Evolutionary conservation across 2,329 filamentous ascomycete species (phyloP).

Genomic region (Fusarium sp.): DNA sequence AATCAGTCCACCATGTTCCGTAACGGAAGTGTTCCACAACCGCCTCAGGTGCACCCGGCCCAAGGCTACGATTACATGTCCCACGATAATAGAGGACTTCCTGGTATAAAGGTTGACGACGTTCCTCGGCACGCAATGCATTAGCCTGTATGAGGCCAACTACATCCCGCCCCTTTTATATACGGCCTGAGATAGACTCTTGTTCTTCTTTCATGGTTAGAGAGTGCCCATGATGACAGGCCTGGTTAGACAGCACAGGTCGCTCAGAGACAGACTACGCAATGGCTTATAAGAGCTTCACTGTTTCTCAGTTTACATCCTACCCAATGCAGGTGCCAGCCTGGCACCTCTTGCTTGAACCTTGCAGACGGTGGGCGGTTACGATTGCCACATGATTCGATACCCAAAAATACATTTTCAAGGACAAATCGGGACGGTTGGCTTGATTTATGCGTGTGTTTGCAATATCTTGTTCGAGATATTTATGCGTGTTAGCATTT

Average conservation of each 20-base stretch:
- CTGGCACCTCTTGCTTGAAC: slow-evolving; percentile 26
- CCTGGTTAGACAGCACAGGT: slow-evolving; percentile 51
- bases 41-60: slow-evolving; percentile 47
- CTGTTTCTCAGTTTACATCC: slow-evolving; percentile 21
- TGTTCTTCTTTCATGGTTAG: slow-evolving; percentile 35
- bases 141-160: slow-evolving; percentile 16
- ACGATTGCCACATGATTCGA: slow-evolving; percentile 31
- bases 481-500: slow-evolving; percentile 13
- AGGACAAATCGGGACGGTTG: slow-evolving; percentile 27
- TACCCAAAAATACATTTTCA: slow-evolving; percentile 38
- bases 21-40: slow-evolving; percentile 48
- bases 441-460: slow-evolving; percentile 29
- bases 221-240: slow-evolving; percentile 42
- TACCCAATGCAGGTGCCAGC: slow-evolving; percentile 13
- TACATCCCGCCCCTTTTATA: background rate
- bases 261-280: slow-evolving; percentile 26
- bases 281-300: slow-evolving; percentile 17
- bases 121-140: slow-evolving; percentile 49
- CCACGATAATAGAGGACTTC: slow-evolving; percentile 51
- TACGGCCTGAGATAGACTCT: slow-evolving; percentile 12
- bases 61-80: slow-evolving; percentile 54
- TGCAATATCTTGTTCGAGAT: slow-evolving; percentile 13
- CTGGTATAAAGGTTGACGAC: slow-evolving; percentile 50
- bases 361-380: slow-evolving; percentile 21
- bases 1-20: slow-evolving; percentile 52